Evolutionary conservation across 2,329 filamentous ascomycete species (phyloP), one percentile per base, ranked within the genome.

Genomic region (Lojkania enalia): DNA sequence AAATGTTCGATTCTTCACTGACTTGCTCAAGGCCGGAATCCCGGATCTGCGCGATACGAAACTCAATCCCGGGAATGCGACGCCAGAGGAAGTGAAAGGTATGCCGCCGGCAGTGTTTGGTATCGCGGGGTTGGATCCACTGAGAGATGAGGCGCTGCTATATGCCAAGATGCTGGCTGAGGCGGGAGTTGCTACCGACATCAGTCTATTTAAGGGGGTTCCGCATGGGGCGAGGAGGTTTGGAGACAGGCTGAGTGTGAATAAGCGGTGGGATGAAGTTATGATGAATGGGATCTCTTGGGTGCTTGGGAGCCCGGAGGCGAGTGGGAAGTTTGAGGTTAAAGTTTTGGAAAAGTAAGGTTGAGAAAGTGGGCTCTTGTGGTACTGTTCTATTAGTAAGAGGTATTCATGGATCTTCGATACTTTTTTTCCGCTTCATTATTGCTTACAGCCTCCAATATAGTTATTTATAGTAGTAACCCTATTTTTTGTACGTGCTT

Each of bases 91-190:
- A 13, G 72, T 80, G 0, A 71, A 69, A 25, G 71, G 70, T 1
- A 52, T 77, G 13, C 76, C 76, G 4, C 70, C 74, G 5, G 70
- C 73, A 0, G 72, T 74, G 27, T 76, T 79, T 57, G 71, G 30
- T 9, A 33, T 33, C 30, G 30, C 30, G 9, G 30, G 30, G 9
- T 15, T 76, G 45, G 80, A 82, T 54, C 73, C 73, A 0, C 49
- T 77, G 3, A 62, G 79, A 3, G 80, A 83, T 46, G 79, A 81
- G 42, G 75, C 66, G 0, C 48, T 82, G 37, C 73, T 81, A 0
- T 82, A 80, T 50, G 77, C 79, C 50, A 60, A 70, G 29, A 55
- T 75, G 2, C 53, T 82, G 44, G 62, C 70, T 20, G 73, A 42
- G 69, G 75, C 23, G 2, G 71, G 63, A 3, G 66, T 78, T 6